Conservation (phyloP, 441 rosid species). For the Lagerstroemia fauriei region DNA sequence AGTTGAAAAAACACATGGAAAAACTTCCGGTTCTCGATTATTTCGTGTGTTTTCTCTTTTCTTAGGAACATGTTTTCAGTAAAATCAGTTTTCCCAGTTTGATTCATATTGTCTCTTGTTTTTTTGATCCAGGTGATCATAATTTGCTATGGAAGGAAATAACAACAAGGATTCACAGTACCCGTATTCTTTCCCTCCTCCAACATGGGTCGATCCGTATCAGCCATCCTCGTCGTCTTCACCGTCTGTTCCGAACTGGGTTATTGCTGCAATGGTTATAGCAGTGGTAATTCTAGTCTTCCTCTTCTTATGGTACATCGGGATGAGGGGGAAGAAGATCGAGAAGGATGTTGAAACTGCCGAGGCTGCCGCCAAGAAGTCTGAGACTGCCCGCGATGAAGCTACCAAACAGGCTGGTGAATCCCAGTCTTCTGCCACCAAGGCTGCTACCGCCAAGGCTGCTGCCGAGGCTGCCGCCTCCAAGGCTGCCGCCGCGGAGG, state of each 20-base stretch:
- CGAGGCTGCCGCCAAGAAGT: too few relatives aligned
- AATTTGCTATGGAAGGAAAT: not conserved
- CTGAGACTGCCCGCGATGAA: too few relatives aligned
- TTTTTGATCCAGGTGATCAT: not conserved
- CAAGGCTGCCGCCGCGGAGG: too few relatives aligned
- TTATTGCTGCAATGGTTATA: conserved; percentile 2
- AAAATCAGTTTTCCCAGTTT: too few relatives aligned
- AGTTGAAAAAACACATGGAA: too few relatives aligned
- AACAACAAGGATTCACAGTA: not conserved
- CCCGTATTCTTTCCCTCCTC: conserved; percentile 4
- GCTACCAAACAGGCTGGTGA: too few relatives aligned
- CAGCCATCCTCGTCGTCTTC: conserved; percentile 14
- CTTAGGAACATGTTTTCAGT: too few relatives aligned
- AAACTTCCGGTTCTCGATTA: not conserved
- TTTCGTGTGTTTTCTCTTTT: not conserved
- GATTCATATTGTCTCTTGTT: not conserved
- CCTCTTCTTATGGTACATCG: not conserved
- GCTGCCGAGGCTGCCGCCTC: too few relatives aligned
- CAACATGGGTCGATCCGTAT: not conserved
- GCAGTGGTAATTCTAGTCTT: not conserved
- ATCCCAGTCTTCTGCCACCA: too few relatives aligned
- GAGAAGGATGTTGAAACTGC: too few relatives aligned
- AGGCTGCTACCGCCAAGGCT: too few relatives aligned
- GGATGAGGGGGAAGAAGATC: too few relatives aligned
- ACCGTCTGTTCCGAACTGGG: conserved; percentile 6